phyloP scores from a whole-genome alignment of 441 rosid genomes.

The Daphne laureola region DNA sequence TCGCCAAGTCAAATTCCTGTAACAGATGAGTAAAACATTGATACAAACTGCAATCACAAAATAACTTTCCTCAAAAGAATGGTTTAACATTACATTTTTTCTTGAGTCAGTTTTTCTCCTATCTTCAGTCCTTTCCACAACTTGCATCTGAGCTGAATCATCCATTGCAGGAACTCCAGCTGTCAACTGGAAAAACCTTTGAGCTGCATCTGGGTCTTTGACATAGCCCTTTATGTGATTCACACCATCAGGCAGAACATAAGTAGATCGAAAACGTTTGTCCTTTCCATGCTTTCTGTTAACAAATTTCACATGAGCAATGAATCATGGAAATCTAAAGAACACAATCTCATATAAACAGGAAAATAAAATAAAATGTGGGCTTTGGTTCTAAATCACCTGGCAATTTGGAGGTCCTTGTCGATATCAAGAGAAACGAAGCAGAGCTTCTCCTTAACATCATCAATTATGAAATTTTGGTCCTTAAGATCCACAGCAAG shows the following conservation, averaged over 20 bases:
- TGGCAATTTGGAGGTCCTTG: conserved; percentile 59
- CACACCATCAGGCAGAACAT: conserved; percentile 89
- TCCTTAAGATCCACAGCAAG: conserved; percentile 80
- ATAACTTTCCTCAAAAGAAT: conserved; percentile 2
- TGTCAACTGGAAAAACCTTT: conserved; percentile 31
- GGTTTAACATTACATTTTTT: conserved; percentile 41
- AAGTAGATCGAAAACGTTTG: conserved; percentile 56
- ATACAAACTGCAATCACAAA: background rate
- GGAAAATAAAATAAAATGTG: too few species aligned
- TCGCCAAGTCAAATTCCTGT: conserved; percentile 96
- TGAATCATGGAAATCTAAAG: background rate
- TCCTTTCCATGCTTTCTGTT: conserved; percentile 49
- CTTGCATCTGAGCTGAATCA: conserved; percentile 24
- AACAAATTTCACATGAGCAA: conserved; percentile 1
- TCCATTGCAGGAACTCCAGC: conserved; percentile 17
- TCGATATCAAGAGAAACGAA: conserved; percentile 76
- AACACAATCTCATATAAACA: background rate
- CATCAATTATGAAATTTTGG: conserved; percentile 75
- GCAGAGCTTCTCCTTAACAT: conserved; percentile 92
- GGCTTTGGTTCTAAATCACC: conserved; percentile 18
- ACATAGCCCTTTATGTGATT: conserved; percentile 79
- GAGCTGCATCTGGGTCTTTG: conserved; percentile 63
- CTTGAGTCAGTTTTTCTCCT: conserved; percentile 55
- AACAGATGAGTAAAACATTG: conserved; percentile 12
- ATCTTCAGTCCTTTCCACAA: conserved; percentile 24